Base-by-base conservation (phyloP, 495 filamentous ascomycete species). In the Podospora comata region DNA sequence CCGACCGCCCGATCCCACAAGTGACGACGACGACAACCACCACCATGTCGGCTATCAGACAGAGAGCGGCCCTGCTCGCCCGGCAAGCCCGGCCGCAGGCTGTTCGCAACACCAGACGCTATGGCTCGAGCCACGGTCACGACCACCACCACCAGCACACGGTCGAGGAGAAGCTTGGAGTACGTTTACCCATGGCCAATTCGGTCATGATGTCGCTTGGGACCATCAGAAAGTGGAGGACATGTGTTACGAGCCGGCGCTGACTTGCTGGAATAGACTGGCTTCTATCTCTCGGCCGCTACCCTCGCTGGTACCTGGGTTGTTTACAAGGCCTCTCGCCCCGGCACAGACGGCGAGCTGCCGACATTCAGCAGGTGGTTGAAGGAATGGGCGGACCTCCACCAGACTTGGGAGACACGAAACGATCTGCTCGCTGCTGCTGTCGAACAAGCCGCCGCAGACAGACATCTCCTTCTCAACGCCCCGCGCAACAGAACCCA, bases 11-110 rank as follows among this genome's bases (percentile, higher is more conserved):
- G 30, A 19, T 58, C 55, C 39, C 39, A 65, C 66, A 39, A 16
- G 55, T 63, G 20, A 28, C 48, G 9, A 39, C 68, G 53, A 73
- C 64, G 68, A 72, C 69, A 64, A 55, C 68, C 26, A 20, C 53
- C 71, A 74, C 68, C 66, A 84, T 84, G 82, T 78, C 77, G 70
- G 79, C 82, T 67, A 71, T 83, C 65, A 79, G 82, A 74, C 80
- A 79, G 39, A 77, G 78, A 68, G 78, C 73, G 55, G 76, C 69
- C 30, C 74, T 73, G 74, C 68, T 75, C 57, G 81, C 76, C 67
- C 77, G 80, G 58, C 77, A 73, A 62, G 67, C 74, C 39, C 76
- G 77, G 53, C 76, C 77, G 15, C 70, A 72, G 0, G 68, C 54
- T 19, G 68, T 70, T 26, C 77, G 75, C 63, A 72, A 65, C 62